Conservation (phyloP, 441 rosid genomes). For the Euphorbia corollata region DNA sequence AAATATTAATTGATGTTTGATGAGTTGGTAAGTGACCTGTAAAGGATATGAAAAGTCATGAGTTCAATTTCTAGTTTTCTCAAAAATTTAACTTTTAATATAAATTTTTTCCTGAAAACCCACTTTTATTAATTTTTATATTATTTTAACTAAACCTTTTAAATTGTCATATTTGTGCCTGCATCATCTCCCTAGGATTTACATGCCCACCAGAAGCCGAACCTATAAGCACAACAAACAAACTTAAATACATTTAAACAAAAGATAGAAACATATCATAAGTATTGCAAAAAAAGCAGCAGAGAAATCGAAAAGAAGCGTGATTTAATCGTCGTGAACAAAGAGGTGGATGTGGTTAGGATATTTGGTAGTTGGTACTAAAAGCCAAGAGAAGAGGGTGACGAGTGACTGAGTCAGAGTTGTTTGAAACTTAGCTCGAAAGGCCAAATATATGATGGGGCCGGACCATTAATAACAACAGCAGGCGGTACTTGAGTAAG, state of each 20-base stretch:
- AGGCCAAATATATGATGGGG: constrained; percentile 69
- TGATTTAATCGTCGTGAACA: constrained; percentile 62
- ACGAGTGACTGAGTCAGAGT: constrained; percentile 38
- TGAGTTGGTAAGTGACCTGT: no score
- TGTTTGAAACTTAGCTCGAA: constrained; percentile 54
- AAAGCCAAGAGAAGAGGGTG: constrained; percentile 71
- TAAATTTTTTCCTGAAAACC: no score
- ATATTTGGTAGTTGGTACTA: constrained; percentile 37
- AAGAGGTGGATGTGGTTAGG: constrained; percentile 50
- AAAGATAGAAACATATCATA: no score
- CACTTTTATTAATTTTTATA: no score
- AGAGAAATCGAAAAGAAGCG: constrained; percentile 61
- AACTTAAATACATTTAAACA: not conserved
- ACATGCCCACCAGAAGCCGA: constrained; percentile 29
- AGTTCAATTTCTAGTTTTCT: no score
- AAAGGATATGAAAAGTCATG: no score
- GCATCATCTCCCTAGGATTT: constrained; percentile 37
- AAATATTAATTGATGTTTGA: no score
- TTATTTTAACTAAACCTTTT: no score
- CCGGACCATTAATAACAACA: constrained; percentile 60
- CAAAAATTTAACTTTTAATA: no score
- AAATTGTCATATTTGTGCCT: no score
- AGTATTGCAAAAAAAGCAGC: constrained; percentile 34
- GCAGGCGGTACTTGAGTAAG: constrained; percentile 63
- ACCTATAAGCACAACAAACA: constrained; percentile 24